These are phyloP conservation scores for Mycena vulgaris DNA, from an alignment of 768 basidiomycete genomes.

Conservation along the genomic window DNA sequence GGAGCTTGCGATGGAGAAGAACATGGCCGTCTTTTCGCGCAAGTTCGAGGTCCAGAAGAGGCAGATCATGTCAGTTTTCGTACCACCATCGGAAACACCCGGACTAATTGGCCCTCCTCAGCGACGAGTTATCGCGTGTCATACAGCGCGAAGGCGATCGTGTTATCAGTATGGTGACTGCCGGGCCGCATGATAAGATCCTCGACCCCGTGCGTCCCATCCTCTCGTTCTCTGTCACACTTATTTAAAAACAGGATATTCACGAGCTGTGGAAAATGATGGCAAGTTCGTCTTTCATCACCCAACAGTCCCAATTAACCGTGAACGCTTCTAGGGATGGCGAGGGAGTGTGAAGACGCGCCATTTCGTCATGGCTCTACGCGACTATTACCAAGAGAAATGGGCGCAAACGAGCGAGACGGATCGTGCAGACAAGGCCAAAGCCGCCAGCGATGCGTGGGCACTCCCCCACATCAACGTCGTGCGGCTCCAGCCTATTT, in stretches of 20 bases:
- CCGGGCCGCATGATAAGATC: constrained; percentile 52
- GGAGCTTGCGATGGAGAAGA: constrained; percentile 44
- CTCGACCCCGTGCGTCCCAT: constrained; percentile 33
- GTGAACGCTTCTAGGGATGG: constrained; percentile 47
- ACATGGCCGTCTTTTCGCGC: constrained; percentile 48
- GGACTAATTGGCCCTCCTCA: constrained; percentile 2
- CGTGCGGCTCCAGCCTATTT: constrained; percentile 43
- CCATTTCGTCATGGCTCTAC: constrained; percentile 52
- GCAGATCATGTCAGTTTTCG: constrained; percentile 38
- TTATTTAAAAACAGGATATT: constrained; percentile 45
- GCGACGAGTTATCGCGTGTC: constrained; percentile 44
- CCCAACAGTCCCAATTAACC: background rate
- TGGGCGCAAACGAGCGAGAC: constrained; percentile 30
- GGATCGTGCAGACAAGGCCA: background rate
- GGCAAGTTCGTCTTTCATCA: constrained; percentile 35
- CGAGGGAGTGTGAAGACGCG: constrained; percentile 51
- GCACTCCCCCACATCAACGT: constrained; percentile 47
- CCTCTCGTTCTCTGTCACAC: background rate
- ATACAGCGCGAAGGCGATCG: constrained; percentile 48
- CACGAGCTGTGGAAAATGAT: constrained; percentile 55
- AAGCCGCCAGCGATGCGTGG: constrained; percentile 41
- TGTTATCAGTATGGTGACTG: constrained; percentile 43
- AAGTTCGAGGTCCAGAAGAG: constrained; percentile 52
- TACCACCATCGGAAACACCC: background rate
- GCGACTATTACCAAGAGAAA: constrained; percentile 49